Base-by-base conservation (phyloP, 2,329 filamentous ascomycete genomes). In the Polytolypa hystricis region DNA sequence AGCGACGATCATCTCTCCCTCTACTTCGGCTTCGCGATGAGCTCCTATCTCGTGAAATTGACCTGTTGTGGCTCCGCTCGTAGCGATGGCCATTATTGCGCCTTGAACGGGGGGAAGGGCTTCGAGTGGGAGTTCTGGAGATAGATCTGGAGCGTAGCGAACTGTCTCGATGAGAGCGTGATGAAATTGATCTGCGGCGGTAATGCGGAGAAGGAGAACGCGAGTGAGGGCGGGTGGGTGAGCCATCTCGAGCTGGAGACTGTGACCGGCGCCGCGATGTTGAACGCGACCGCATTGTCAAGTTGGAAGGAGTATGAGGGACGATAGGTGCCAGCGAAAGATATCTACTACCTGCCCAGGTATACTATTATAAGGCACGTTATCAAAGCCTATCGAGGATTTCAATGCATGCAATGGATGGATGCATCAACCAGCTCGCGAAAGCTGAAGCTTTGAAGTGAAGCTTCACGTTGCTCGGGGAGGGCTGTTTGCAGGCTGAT, bases 1-100 rank as follows among this genome's bases (percentile, higher is more conserved):
- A 57, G 26, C 58, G 47, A 34, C 56, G 53, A 43, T 41, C 56
- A 56, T 38, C 59, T 52, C 52, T 61, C 55, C 49, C 54, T 49
- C 47, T 65, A 60, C 47, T 62, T 37, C 48, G 53, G 42, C 56
- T 63, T 40, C 56, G 53, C 19, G 41, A 45, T 8, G n/a, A 28
- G 11, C 28, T 47, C 38, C 49, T 45, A 15, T 47, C 47, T 30
- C 47, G 52, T 14, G 54, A 55, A 15, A 37, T 41, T 26, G 56
- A 57, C 21, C 48, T 51, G 37, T 49, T 51, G 29, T 40, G 41
- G 39, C 50, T 55, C 40, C 42, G 53, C 33, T 49, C 47, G 25
- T 31, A 18, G 17, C 43, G 50, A 26, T 43, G 37, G 7, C 47
- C 51, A 43, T 54, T 55, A 25, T n/a, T 35, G 42, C 46, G 30